These are phyloP conservation scores for Closterium sp. DNA, from an alignment of 139 green algal species.

Conservation along the genomic window DNA sequence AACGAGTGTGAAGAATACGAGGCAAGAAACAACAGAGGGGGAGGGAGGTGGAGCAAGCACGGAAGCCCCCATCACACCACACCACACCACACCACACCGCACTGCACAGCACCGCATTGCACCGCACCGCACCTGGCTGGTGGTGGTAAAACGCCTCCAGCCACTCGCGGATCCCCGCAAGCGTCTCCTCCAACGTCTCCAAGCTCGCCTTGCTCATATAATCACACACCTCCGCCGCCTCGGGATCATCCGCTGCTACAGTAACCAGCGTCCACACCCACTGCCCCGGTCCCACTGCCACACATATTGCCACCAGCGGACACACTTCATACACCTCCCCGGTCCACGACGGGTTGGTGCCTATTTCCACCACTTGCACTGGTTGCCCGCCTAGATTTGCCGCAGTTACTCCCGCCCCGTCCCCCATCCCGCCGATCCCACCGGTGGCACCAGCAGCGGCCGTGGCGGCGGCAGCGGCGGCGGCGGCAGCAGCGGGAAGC, in stretches of 20 bases:
- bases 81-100: too few species aligned
- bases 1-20: too few species aligned
- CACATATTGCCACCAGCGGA: not conserved
- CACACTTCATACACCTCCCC: not conserved
- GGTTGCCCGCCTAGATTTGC: not conserved
- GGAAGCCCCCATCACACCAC: too few species aligned
- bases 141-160: constrained; percentile 10
- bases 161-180: not conserved
- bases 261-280: constrained; percentile 5
- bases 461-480: not conserved
- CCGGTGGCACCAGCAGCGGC: not conserved
- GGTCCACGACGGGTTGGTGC: not conserved
- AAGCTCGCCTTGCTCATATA: not conserved
- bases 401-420: not conserved
- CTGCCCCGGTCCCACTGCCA: not conserved
- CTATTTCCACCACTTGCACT: constrained; percentile 3
- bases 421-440: not conserved
- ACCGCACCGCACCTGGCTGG: not conserved
- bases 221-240: not conserved
- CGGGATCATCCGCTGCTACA: not conserved
- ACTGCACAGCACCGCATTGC: too few species aligned
- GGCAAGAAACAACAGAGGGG: too few species aligned
- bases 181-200: not conserved
- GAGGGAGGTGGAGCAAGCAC: not conserved
- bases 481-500: not conserved